Conservation (phyloP, 2,329 filamentous ascomycete species). For the Cercospora nicotianae region DNA sequence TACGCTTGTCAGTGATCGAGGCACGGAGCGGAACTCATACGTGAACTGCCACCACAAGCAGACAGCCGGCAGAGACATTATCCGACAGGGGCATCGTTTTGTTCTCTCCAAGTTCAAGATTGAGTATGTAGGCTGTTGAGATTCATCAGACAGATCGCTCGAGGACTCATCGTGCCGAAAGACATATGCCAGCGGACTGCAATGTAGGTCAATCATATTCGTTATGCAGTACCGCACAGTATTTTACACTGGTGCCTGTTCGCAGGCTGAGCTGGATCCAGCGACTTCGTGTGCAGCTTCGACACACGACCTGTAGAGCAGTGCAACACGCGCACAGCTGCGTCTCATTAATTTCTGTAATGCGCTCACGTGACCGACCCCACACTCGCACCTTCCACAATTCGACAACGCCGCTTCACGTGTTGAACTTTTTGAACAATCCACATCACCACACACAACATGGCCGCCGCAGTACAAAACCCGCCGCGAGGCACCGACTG, state of each 20-base stretch:
- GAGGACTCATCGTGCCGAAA: neutral
- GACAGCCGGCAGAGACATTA: neutral
- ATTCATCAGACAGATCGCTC: neutral
- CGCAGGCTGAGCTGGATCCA: neutral
- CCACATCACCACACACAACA: constrained; percentile 21
- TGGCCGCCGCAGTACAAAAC: constrained; percentile 38
- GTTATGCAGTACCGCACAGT: neutral
- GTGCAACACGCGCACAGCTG: neutral
- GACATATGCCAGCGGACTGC: neutral
- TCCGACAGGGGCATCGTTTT: neutral
- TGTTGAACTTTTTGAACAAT: neutral
- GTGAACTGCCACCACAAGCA: neutral
- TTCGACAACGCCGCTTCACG: constrained; percentile 3
- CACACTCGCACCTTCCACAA: constrained; percentile 11
- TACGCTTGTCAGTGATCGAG: neutral
- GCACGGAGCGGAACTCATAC: neutral
- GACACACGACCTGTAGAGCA: neutral
- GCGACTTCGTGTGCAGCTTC: neutral
- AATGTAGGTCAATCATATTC: neutral
- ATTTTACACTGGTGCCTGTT: neutral
- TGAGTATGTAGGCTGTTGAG: neutral
- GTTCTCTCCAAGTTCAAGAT: neutral
- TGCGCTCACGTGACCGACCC: neutral
- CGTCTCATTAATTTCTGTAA: neutral
- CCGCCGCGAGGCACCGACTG: constrained; percentile 66